Base-by-base conservation (phyloP, 805 yeast species). In the Kuraishia piskuri region DNA sequence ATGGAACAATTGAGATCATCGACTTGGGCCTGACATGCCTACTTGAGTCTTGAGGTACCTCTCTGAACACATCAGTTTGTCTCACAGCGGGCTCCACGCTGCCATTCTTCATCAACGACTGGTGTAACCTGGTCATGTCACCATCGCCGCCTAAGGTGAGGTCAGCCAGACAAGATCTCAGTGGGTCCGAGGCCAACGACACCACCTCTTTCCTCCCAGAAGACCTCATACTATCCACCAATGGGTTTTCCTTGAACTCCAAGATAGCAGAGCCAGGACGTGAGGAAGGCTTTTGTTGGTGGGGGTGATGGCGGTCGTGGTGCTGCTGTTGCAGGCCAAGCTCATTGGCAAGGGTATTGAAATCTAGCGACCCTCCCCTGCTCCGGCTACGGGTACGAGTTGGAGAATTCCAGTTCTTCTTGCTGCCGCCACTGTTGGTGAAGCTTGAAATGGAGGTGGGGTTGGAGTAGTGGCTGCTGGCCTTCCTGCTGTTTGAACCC, bases 111-210 rank as follows among this genome's bases (percentile, higher is more conserved):
- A 55, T 54, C 67, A 67, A 62, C 1, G 73, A 67, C 48, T 71
- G 68, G 57, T 70, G 65, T 52, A 72, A 61, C 37, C 69, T 72
- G 24, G 63, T 63, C 67, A 67, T 67, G 56, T 69, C 70, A 22
- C 75, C 80, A 62, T 76, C 67, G 24, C 79, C 68, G 52, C 75
- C 75, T 19, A 68, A 58, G 46, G 68, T 67, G 50, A 72, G 59
- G 50, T 73, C 75, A 54, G 77, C 79, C 52, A 81, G 63, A 1
- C 83, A 83, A 2, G 81, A 79, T 36, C 80, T 74, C 48, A 82
- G 63, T 8, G 84, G 84, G 58, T 81, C 83, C n/a, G 55, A n/a
- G n/a, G 20, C 25, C 31, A 25, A 31, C n/a, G 31, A 20, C 9
- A 19, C 31, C 22, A 45, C 22, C 12, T 47, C 49, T 10, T n/a